phyloP scores from a whole-genome alignment of 257 asterid genomes.

The Nyctanthes arbortristis region DNA sequence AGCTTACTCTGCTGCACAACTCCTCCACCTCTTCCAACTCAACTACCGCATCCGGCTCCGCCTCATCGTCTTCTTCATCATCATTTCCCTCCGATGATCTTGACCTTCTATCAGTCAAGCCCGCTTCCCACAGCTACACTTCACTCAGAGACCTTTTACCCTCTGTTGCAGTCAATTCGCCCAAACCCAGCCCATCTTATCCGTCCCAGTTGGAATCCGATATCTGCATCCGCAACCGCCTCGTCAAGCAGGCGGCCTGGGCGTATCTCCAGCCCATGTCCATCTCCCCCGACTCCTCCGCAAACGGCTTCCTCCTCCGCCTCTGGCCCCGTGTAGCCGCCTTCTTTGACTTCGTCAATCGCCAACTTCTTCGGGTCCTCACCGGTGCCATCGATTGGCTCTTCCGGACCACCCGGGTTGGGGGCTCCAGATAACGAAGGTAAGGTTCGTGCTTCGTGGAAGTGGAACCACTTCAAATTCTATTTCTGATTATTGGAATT shows the following conservation, averaged over 20 bases:
- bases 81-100: conserved; percentile 30
- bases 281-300: conserved; percentile 41
- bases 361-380: conserved; percentile 28
- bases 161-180: conserved; percentile 38
- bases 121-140: conserved; percentile 39
- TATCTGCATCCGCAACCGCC: conserved; percentile 75
- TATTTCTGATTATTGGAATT: neutral
- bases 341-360: conserved; percentile 30
- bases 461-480: neutral
- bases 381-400: conserved; percentile 43
- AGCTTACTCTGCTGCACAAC: conserved; percentile 11
- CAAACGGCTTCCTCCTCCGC: conserved; percentile 35
- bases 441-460: conserved; percentile 1
- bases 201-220: conserved; percentile 43
- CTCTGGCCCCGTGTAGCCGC: conserved; percentile 34
- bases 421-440: conserved; percentile 46
- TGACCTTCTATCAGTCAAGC: conserved; percentile 41
- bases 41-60: conserved; percentile 16
- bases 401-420: conserved; percentile 40
- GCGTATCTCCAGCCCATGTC: conserved; percentile 98
- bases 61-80: conserved; percentile 24
- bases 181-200: conserved; percentile 27
- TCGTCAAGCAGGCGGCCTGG: conserved; percentile 83
- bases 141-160: conserved; percentile 59
- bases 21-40: too few species aligned